A percentile compares a stretch with the other conserved stretches of the same genome.
These are phyloP conservation scores for Yamadazyma friedrichii DNA, from an alignment of 1,139 yeast species.

Conservation along the genomic window DNA sequence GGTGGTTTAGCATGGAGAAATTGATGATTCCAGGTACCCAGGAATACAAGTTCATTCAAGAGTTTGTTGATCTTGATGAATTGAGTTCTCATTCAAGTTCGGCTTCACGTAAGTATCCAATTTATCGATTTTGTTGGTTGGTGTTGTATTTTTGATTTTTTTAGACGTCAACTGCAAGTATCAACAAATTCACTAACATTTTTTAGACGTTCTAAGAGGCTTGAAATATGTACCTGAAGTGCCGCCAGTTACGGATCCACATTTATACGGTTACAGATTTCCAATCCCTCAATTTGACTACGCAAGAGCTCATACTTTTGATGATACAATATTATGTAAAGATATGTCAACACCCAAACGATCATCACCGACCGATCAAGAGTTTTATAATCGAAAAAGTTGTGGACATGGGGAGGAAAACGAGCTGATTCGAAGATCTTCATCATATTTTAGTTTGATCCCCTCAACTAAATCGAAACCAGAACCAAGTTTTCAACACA, in stretches of 20 bases:
- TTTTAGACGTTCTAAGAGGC: not conserved
- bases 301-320: conserved; percentile 1
- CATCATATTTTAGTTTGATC: no score
- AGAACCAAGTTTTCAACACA: not conserved
- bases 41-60: not conserved
- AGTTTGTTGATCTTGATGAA: conserved; percentile 3
- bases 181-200: no score
- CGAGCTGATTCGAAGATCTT: no score
- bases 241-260: conserved; percentile 3
- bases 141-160: no score
- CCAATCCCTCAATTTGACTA: not conserved
- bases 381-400: not conserved
- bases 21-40: not conserved
- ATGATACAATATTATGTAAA: conserved; percentile 6
- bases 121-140: no score
- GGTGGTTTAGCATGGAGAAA: not conserved
- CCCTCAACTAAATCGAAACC: no score
- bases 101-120: conserved; percentile 3
- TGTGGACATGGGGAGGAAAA: no score
- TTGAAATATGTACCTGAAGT: conserved; percentile 3
- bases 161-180: no score
- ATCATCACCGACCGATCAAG: not conserved
- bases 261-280: conserved; percentile 1
- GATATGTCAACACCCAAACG: conserved; percentile 6
- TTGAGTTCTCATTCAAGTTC: not conserved